These are phyloP conservation scores for Xylariaceae sp. DNA, from an alignment of 2,329 filamentous ascomycete genomes.

Conservation along the genomic window DNA sequence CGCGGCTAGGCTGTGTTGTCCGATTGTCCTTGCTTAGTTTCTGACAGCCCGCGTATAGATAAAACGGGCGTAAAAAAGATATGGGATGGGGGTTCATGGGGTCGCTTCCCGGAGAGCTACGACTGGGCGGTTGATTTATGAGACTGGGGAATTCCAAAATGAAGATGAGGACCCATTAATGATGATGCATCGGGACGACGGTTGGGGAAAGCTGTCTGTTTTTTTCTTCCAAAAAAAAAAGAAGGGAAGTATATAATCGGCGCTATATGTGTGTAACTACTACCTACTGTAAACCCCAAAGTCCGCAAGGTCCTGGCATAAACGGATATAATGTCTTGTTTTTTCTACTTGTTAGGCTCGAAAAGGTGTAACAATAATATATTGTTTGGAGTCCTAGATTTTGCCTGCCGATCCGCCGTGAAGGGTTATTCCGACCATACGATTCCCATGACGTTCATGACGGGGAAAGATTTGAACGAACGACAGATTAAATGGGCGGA, in stretches of 20 bases:
- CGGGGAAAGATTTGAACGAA: neutral
- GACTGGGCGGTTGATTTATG: neutral
- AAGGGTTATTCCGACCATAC: neutral
- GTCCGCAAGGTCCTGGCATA: neutral
- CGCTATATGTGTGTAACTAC: slow-evolving; percentile 6
- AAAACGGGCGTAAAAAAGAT: neutral
- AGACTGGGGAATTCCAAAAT: neutral
- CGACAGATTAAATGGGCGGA: neutral
- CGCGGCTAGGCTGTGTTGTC: slow-evolving; percentile 37
- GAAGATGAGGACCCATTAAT: neutral
- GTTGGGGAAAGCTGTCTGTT: neutral
- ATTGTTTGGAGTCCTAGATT: no score
- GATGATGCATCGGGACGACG: neutral
- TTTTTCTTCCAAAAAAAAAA: neutral
- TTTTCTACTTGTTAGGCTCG: neutral
- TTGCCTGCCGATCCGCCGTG: no score
- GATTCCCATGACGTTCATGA: neutral
- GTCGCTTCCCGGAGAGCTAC: neutral
- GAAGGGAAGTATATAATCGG: slow-evolving; percentile 6
- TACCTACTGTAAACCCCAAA: neutral
- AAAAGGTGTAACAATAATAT: neutral
- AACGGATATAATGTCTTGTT: neutral
- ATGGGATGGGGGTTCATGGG: neutral
- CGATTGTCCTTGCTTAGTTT: neutral
- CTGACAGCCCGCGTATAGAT: neutral